A percentile compares a stretch with the other conserved stretches of the same genome.
Conservation (phyloP, 768 basidiomycete genomes). For the Lactifluus volemus region DNA sequence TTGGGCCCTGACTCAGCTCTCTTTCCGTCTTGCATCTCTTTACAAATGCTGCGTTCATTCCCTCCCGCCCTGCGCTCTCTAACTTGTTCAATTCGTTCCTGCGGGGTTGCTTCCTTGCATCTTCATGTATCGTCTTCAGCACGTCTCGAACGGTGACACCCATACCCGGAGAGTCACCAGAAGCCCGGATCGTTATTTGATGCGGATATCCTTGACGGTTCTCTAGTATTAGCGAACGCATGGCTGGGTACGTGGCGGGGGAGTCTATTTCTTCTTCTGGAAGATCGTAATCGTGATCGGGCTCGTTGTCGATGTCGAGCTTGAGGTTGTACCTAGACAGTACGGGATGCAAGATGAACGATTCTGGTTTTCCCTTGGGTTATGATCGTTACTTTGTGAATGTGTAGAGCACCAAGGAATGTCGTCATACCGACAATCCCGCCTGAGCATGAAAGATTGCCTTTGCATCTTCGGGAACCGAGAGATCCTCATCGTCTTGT, state of each 20-base stretch:
- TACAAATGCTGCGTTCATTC: neutral
- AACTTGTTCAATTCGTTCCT: neutral
- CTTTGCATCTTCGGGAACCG: neutral
- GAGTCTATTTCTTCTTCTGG: conserved; percentile 4
- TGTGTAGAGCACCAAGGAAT: too few species aligned
- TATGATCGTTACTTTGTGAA: neutral
- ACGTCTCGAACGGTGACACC: conserved; percentile 4
- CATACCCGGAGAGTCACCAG: neutral
- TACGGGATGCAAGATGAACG: neutral
- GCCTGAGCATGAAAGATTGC: neutral
- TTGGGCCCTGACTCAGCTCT: neutral
- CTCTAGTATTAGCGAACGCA: neutral
- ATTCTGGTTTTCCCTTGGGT: neutral
- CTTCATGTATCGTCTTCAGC: neutral
- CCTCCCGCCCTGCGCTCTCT: neutral
- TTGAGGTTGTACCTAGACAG: conserved; percentile 6
- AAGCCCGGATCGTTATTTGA: neutral
- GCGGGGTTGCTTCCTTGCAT: neutral
- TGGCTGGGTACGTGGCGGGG: neutral
- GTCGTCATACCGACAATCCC: neutral
- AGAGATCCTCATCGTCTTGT: neutral
- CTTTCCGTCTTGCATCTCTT: neutral
- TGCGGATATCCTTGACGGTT: conserved; percentile 6
- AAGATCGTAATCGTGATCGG: neutral
- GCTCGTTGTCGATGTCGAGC: neutral